Percentiles rank a stretch among this genome's conserved stretches.
Evolutionary conservation across 306 rosid genomes (phyloP).

Genomic region (Rosa lucieae): DNA sequence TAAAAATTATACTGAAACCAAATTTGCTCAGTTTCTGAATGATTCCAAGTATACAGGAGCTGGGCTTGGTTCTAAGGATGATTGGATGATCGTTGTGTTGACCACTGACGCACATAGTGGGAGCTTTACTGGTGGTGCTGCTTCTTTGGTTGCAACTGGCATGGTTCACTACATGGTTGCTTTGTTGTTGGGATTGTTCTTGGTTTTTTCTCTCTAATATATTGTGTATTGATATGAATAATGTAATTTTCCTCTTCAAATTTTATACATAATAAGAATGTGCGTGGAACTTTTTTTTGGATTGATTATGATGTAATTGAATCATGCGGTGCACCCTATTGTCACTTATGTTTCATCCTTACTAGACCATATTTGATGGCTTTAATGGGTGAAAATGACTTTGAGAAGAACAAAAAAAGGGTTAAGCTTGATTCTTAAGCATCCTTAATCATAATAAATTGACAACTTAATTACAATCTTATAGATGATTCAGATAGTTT

Average conservation of each 20-base stretch:
- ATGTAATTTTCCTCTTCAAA: background rate
- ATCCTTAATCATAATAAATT: background rate
- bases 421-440: background rate
- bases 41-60: conserved; percentile 54
- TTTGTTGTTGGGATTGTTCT: conserved; percentile 19
- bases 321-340: background rate
- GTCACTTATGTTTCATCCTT: background rate
- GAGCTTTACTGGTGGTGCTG: conserved; percentile 47
- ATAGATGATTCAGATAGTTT: background rate
- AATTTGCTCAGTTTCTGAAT: conserved; percentile 46
- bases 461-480: background rate
- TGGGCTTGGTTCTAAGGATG: conserved; percentile 61
- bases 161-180: conserved; percentile 12
- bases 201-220: background rate
- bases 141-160: conserved; percentile 24
- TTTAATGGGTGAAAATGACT: background rate
- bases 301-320: background rate
- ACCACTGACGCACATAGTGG: conserved; percentile 44
- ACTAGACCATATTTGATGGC: background rate
- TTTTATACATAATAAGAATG: background rate
- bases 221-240: background rate
- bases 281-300: background rate
- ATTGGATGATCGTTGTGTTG: conserved; percentile 70
- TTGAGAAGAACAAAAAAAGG: background rate
- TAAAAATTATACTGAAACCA: conserved; percentile 34